Base-by-base conservation (phyloP, 2,329 filamentous ascomycete species). In the Cryoendolithus antarcticus region DNA sequence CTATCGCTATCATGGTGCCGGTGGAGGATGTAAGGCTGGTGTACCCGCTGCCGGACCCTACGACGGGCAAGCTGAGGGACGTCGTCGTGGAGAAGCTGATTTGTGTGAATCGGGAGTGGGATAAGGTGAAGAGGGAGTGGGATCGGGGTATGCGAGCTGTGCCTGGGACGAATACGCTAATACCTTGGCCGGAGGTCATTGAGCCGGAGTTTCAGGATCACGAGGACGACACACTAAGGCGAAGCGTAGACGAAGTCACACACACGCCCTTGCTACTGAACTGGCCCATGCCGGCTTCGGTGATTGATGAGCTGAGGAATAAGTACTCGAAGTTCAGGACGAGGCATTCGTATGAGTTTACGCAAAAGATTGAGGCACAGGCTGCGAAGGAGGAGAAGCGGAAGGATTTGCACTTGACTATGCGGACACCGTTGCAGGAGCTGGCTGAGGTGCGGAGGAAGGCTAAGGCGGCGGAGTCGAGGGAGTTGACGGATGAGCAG, bases 301-400 rank as follows among this genome's bases (percentile, higher is more conserved):
- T 95, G 30, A 72, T 93, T 48, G 79, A 94, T 59, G 89, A 96
- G 68, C 69, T 96, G 56, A 74, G 86, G 56, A 81, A 82, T 67
- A 81, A 78, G 58, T 93, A 80, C 71, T 83, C 80, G 50, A 76
- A 73, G 53, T 91, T 88, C 75, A 72, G 86, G 54, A 86, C 79
- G 39, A 71, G 84, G 35, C 85, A 93, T 64, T 82, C 86, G 47
- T 65, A 73, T 34, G 81, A 80, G 59, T 93, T 81, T 58, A 60
- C 88, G 38, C 67, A 67, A 48, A 64, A 68, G 62, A 80, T 79
- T 67, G 67, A 75, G 59, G 63, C 67, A 43, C 71, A 80, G 57
- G 78, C 74, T 44, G 60, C 61, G 35, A 63, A 62, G 50, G 59
- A 64, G 47, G 63, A 63, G 54, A 58, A 62, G 49, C 57, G 64